phyloP scores from a whole-genome alignment of 768 basidiomycete species.

The Omphalotus guepiniiformis region DNA sequence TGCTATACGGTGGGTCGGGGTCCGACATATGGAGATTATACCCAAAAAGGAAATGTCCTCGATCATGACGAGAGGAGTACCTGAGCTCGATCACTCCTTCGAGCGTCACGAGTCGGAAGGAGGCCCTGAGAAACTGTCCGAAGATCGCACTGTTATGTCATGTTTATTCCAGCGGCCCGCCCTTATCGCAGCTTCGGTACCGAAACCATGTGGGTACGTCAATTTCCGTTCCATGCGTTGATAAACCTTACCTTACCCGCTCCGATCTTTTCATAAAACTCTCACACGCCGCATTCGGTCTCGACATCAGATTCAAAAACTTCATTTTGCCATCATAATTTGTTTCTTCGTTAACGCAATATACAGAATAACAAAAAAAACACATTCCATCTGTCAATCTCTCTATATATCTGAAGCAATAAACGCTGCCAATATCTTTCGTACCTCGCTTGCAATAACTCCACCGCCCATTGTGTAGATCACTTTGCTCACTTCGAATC shows the following conservation, averaged over 20 bases:
- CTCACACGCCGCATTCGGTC: not conserved
- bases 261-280: constrained; percentile 5
- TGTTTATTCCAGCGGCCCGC: constrained; percentile 14
- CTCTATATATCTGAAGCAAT: constrained; percentile 20
- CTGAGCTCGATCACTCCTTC: constrained; percentile 28
- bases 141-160: constrained; percentile 22
- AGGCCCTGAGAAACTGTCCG: constrained; percentile 29
- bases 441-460: constrained; percentile 44
- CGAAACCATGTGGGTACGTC: constrained; percentile 18
- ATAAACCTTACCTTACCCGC: constrained; percentile 20
- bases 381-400: not conserved
- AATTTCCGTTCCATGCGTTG: constrained; percentile 19
- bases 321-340: too few species aligned
- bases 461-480: constrained; percentile 69
- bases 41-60: too few species aligned
- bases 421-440: constrained; percentile 45
- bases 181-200: constrained; percentile 30
- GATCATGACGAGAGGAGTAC: constrained; percentile 32
- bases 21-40: too few species aligned
- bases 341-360: too few species aligned
- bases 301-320: too few species aligned
- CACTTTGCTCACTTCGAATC: constrained; percentile 78
- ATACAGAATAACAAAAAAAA: not conserved
- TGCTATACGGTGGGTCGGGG: too few species aligned
- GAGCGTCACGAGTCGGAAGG: constrained; percentile 28